phyloP scores from a whole-genome alignment of 768 basidiomycete species.

The Agrocybe praecox region DNA sequence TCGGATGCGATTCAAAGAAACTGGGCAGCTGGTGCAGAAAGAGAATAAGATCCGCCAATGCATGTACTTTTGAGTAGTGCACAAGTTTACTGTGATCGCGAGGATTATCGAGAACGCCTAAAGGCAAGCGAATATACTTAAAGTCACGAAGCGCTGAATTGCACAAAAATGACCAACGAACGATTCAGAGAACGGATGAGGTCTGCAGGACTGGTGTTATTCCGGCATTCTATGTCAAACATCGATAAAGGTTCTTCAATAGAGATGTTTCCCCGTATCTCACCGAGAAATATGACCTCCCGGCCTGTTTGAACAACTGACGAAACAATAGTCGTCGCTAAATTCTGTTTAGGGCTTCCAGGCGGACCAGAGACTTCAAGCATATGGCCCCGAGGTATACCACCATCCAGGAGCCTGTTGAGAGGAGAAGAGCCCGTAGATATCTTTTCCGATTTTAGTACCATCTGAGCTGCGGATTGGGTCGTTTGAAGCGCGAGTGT shows the following conservation, averaged over 20 bases:
- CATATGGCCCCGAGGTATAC: conserved; percentile 60
- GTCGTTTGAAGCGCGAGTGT: conserved; percentile 36
- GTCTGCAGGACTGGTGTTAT: conserved; percentile 32
- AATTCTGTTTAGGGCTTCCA: conserved; percentile 62
- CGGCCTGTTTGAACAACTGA: conserved; percentile 49
- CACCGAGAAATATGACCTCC: conserved; percentile 70
- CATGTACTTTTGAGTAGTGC: conserved; percentile 44
- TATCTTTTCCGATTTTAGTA: conserved; percentile 27
- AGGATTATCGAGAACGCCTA: neutral
- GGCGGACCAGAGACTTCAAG: conserved; percentile 81
- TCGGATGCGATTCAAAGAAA: conserved; percentile 45
- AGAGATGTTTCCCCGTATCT: conserved; percentile 14
- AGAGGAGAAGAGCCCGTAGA: conserved; percentile 50
- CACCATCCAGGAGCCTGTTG: conserved; percentile 64
- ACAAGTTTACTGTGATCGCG: conserved; percentile 22
- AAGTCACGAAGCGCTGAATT: too few relatives aligned
- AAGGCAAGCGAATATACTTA: too few relatives aligned
- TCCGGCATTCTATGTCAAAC: conserved; percentile 45
- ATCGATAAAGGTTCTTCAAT: conserved; percentile 4
- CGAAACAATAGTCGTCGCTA: conserved; percentile 52
- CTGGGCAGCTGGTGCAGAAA: conserved; percentile 57
- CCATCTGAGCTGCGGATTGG: conserved; percentile 57
- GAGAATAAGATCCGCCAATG: conserved; percentile 55
- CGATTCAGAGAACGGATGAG: conserved; percentile 9
- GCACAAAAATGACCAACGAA: too few relatives aligned